Base-by-base conservation (phyloP, 208 protist species). In the Trypanosoma brucei region DNA sequence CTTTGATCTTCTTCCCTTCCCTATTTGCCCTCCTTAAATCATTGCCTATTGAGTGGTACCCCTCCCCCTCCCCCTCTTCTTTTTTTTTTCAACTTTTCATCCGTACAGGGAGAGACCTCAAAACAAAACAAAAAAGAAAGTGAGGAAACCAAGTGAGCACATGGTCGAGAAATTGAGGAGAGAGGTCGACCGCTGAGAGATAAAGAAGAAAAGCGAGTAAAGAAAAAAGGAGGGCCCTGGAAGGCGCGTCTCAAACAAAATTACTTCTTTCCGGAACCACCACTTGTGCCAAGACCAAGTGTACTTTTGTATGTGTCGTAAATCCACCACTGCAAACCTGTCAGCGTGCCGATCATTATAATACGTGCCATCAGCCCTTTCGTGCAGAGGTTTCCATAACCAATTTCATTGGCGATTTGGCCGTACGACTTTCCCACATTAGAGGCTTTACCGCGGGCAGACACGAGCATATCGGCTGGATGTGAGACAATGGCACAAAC, bases 301-400 rank as follows among this genome's bases (percentile, higher is more conserved):
- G 62, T 13, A 61, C 56, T 61, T 62, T 66, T 68, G 56, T 70
- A 70, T 30, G 58, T 52, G 70, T 92, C 90, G 72, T 92, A 98
- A 78, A 98, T 98, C 76, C 76, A 97, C 92, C 91, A 98, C 86
- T 98, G 97, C 45, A 97, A 74, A 74, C 91, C 96, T 54, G 95
- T 98, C 55, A 98, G 87, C 55, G 96, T 97, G 74, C 95, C 96
- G 69, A 98, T 97, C 97, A 98, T 98, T 62, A 98, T 56, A 70
- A 98, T 95, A 86, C 97, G 90, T 33, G 96, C 79, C 42, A 86
- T 90, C 9, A 98, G 78, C 55, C 97, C 95, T 62, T 83, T 91
- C n/a, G 72, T 86, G 86, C 80, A 96, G 9, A 95, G 65, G 40
- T 84, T 90, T 49, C 67, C 65, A 72, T 91, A 86, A 52, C 91